phyloP scores from a whole-genome alignment of 2,329 filamentous ascomycete genomes.

The Phaeosphaeria sp. region DNA sequence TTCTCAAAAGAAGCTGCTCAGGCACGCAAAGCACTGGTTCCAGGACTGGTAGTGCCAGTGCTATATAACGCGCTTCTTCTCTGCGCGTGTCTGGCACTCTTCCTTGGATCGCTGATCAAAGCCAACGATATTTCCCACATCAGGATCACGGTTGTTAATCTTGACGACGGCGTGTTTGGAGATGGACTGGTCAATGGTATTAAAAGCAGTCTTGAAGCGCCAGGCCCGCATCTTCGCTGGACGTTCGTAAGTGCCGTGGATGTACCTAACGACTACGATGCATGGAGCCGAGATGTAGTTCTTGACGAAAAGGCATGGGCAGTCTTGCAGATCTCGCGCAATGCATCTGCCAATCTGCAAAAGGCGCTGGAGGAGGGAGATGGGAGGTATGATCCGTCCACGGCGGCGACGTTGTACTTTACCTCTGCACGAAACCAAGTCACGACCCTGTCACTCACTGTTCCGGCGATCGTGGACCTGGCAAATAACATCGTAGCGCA shows the following conservation, averaged over 20 bases:
- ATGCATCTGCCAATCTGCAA: not conserved
- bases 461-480: conserved; percentile 5
- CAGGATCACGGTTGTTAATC: conserved; percentile 4
- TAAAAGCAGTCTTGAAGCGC: not conserved
- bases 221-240: conserved; percentile 4
- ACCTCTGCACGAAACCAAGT: conserved; percentile 11
- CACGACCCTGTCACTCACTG: not conserved
- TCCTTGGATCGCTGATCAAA: conserved; percentile 10
- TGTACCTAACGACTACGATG: not conserved
- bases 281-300: conserved; percentile 1
- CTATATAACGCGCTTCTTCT: conserved; percentile 9
- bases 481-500: not conserved
- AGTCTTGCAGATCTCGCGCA: conserved; percentile 5
- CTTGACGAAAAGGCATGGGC: conserved; percentile 9
- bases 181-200: conserved; percentile 1
- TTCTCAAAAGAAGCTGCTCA: not conserved
- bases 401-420: conserved; percentile 8
- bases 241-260: not conserved
- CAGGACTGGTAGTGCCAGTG: conserved; percentile 2
- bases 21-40: not conserved
- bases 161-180: conserved; percentile 5
- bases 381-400: conserved; percentile 3
- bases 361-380: conserved; percentile 1
- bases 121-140: conserved; percentile 5
- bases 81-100: conserved; percentile 7